Evolutionary conservation across 1,139 yeast species (phyloP).

Genomic region (Ashbya aceris): DNA sequence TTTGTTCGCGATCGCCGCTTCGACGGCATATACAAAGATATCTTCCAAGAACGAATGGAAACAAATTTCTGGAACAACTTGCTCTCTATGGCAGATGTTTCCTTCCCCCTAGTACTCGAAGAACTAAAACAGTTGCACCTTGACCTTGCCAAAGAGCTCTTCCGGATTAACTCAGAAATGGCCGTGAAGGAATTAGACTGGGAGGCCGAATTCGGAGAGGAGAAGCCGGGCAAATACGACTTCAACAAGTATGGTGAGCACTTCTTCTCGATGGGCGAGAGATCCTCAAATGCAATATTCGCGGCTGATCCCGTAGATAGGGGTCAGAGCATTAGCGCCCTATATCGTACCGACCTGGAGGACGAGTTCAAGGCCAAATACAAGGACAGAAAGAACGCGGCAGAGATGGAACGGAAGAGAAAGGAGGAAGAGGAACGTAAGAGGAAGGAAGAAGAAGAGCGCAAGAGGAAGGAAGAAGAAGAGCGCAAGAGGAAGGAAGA

Average conservation of each 20-base stretch:
- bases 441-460: conserved; percentile 1
- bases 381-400: not conserved
- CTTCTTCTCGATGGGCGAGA: conserved; percentile 8
- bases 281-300: conserved; percentile 6
- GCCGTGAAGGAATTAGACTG: conserved; percentile 4
- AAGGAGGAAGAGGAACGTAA: not conserved
- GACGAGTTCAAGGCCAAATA: not conserved
- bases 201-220: conserved; percentile 6
- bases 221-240: conserved; percentile 6
- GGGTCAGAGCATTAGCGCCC: not conserved
- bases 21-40: conserved; percentile 8
- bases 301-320: conserved; percentile 6
- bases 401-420: not conserved
- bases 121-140: conserved; percentile 1
- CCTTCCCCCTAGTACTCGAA: conserved; percentile 3
- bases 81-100: conserved; percentile 5
- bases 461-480: not conserved
- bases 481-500: conserved; percentile 1
- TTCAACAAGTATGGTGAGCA: conserved; percentile 6
- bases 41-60: conserved; percentile 8
- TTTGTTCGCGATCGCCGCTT: conserved; percentile 7
- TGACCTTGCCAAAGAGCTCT: conserved; percentile 4
- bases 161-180: conserved; percentile 3
- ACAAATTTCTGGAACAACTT: conserved; percentile 7
- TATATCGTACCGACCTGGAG: conserved; percentile 4